Conservation (phyloP, 306 rosid species). For the Canavalia ensiformis region DNA sequence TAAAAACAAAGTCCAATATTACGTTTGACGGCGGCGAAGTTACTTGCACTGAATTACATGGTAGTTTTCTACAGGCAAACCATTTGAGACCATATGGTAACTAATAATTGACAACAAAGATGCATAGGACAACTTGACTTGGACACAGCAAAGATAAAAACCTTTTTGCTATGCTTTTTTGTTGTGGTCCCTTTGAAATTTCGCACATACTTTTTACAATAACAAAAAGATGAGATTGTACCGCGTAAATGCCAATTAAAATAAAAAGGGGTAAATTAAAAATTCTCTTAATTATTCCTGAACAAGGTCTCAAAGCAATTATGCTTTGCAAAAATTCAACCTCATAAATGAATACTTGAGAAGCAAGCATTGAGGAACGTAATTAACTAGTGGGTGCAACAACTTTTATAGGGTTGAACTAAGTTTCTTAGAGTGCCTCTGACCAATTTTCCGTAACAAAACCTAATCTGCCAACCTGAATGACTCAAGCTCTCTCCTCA, state of each 20-base stretch:
- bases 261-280: slow-evolving; percentile 8
- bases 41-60: slow-evolving; percentile 34
- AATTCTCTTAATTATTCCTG: slow-evolving; percentile 22
- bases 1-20: slow-evolving; percentile 3
- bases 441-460: slow-evolving; percentile 50
- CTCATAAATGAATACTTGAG: slow-evolving; percentile 63
- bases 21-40: slow-evolving; percentile 28
- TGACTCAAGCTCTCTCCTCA: slow-evolving; percentile 42
- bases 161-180: slow-evolving; percentile 17
- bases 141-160: slow-evolving; percentile 19
- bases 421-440: slow-evolving; percentile 56
- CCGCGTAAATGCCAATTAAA: slow-evolving; percentile 23
- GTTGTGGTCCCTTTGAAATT: slow-evolving; percentile 37
- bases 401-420: slow-evolving; percentile 75
- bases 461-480: slow-evolving; percentile 84
- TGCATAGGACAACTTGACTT: slow-evolving; percentile 21
- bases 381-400: slow-evolving; percentile 91
- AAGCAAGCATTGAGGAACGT: slow-evolving; percentile 61
- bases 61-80: slow-evolving; percentile 41
- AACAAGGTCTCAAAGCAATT: slow-evolving; percentile 42
- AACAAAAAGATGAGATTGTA: slow-evolving; percentile 12
- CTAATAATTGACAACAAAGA: neutral
- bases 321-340: slow-evolving; percentile 52
- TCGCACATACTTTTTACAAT: slow-evolving; percentile 9
- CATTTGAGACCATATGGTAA: slow-evolving; percentile 19